These are phyloP conservation scores for Raffaelea deltoideospora DNA, from an alignment of 2,329 filamentous ascomycete species.

Conservation along the genomic window DNA sequence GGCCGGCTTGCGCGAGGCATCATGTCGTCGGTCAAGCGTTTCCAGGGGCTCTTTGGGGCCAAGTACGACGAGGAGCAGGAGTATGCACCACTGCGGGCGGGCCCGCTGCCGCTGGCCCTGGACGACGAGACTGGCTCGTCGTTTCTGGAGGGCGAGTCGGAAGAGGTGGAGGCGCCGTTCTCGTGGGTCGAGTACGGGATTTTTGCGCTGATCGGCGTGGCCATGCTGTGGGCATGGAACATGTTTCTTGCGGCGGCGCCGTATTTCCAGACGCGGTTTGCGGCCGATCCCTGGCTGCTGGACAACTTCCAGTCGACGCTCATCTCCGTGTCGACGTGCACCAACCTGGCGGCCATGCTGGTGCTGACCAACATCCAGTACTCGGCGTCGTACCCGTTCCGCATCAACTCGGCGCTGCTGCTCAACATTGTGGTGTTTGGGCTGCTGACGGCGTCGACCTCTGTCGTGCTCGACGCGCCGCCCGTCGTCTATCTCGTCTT, in stretches of 20 bases:
- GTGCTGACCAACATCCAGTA: constrained; percentile 68
- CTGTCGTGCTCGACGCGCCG: constrained; percentile 45
- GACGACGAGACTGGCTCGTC: constrained; percentile 13
- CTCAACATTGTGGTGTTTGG: constrained; percentile 67
- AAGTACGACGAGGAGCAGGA: constrained; percentile 14
- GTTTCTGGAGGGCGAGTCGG: constrained; percentile 14
- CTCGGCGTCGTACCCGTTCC: constrained; percentile 71
- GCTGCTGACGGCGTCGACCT: constrained; percentile 67
- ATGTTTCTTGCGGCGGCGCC: constrained; percentile 94
- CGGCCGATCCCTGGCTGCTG: constrained; percentile 52
- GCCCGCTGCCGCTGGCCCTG: constrained; percentile 13
- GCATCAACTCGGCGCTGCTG: constrained; percentile 62
- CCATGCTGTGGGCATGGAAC: constrained; percentile 99
- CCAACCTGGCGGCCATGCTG: constrained; percentile 63
- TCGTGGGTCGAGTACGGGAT: constrained; percentile 78
- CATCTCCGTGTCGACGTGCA: constrained; percentile 69
- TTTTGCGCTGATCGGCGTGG: constrained; percentile 72
- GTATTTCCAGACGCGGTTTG: constrained; percentile 79
- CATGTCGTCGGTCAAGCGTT: constrained; percentile 20
- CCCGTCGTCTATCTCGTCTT: constrained; percentile 63
- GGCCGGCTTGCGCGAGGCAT: too few species aligned
- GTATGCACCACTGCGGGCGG: constrained; percentile 17
- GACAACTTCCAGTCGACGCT: constrained; percentile 83
- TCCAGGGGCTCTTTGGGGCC: constrained; percentile 20
- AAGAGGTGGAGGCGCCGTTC: constrained; percentile 39